Percentiles rank a stretch among this genome's conserved stretches.
Evolutionary conservation across 306 rosid species (phyloP).

Genomic region (Vicia villosa): DNA sequence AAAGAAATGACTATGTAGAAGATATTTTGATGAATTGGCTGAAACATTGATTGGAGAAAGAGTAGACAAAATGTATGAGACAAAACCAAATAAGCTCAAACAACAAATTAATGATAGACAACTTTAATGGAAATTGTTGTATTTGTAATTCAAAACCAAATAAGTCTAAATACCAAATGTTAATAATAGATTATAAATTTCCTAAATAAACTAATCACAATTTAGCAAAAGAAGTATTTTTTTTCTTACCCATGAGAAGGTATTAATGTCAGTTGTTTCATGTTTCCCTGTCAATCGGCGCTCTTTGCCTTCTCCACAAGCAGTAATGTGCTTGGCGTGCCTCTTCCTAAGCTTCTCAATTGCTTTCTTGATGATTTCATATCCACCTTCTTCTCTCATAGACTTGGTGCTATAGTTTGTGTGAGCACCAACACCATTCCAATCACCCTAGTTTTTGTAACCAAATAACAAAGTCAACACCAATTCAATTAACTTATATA

Average conservation of each 20-base stretch:
- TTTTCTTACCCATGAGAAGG: conserved; percentile 82
- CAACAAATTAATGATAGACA: not conserved
- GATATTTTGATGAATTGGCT: conserved; percentile 1
- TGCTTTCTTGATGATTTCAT: conserved; percentile 74
- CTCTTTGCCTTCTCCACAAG: conserved; percentile 96
- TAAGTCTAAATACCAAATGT: not conserved
- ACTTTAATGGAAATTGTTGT: conserved; percentile 11
- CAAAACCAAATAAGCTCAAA: not conserved
- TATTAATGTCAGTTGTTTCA: conserved; percentile 83
- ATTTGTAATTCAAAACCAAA: not conserved
- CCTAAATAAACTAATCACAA: not conserved
- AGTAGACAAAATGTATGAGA: not conserved
- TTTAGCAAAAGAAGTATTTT: no score
- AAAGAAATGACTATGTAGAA: conserved; percentile 22
- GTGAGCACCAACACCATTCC: conserved; percentile 99
- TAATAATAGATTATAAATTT: not conserved
- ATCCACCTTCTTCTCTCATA: conserved; percentile 83
- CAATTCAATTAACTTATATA: not conserved
- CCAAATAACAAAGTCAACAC: not conserved
- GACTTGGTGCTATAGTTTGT: conserved; percentile 92
- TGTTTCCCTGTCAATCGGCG: conserved; percentile 90
- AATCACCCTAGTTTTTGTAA: conserved; percentile 63
- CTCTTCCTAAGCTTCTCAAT: conserved; percentile 69
- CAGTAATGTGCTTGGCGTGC: conserved; percentile 87
- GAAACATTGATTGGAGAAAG: conserved; percentile 4